Percentiles rank a stretch among this genome's conserved stretches.
Evolutionary conservation across 306 rosid genomes (phyloP).

Genomic region (Trifolium dubium): DNA sequence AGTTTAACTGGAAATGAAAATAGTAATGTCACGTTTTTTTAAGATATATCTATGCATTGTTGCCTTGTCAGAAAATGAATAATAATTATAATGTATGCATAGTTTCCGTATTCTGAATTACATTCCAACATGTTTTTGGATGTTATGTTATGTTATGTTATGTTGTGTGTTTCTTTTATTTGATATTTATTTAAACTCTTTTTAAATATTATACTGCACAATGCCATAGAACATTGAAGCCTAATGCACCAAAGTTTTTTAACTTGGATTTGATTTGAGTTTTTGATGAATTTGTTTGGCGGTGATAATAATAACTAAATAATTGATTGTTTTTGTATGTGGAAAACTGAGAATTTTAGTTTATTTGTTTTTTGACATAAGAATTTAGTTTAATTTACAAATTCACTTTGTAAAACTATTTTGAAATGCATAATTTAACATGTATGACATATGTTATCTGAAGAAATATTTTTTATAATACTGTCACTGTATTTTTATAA

Average conservation of each 20-base stretch:
- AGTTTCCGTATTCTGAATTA: neutral
- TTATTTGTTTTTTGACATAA: too few species aligned
- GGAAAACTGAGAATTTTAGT: neutral
- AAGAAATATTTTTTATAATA: neutral
- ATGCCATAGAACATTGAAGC: neutral
- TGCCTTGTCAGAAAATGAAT: neutral
- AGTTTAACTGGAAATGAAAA: neutral
- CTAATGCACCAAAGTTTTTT: neutral
- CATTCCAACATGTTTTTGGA: constrained; percentile 5
- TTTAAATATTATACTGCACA: neutral
- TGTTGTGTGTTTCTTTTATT: neutral
- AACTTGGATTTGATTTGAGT: neutral
- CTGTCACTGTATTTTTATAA: neutral
- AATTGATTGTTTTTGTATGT: neutral
- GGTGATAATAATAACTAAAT: constrained; percentile 5
- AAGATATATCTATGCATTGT: neutral
- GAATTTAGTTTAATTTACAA: neutral
- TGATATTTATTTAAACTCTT: neutral
- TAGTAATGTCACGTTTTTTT: neutral
- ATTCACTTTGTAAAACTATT: neutral
- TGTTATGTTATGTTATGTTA: neutral
- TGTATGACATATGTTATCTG: neutral
- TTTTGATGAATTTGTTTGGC: constrained; percentile 8
- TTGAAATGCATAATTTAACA: neutral
- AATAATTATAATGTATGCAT: neutral